Percentiles rank a stretch among this genome's conserved stretches.
These are phyloP conservation scores for Lepidium aucheri DNA, from an alignment of 345 rosid species.

Conservation along the genomic window DNA sequence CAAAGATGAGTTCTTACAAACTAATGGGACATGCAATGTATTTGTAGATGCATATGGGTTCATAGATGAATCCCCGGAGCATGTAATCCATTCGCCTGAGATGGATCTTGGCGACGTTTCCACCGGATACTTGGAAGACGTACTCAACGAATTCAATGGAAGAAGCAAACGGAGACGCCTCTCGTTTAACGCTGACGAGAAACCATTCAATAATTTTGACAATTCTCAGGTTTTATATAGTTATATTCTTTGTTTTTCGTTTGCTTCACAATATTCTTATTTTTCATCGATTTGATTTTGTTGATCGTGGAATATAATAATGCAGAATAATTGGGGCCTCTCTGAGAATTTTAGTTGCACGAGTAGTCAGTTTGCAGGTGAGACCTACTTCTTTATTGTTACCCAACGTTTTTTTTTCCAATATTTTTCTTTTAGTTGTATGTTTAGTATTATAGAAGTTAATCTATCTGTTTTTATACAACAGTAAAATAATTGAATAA, in stretches of 20 bases:
- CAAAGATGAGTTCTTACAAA: background rate
- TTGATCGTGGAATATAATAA: background rate
- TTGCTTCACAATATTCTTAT: background rate
- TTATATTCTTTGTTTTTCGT: background rate
- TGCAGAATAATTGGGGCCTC: conserved; percentile 54
- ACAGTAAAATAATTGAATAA: background rate
- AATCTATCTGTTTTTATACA: background rate
- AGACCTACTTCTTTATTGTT: conserved; percentile 14
- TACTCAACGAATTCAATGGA: conserved; percentile 53
- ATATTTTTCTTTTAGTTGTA: too few relatives aligned
- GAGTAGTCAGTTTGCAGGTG: conserved; percentile 42
- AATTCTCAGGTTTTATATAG: conserved; percentile 11
- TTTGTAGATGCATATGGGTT: conserved; percentile 27
- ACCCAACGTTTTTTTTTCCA: background rate
- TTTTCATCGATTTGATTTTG: background rate
- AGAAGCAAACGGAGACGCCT: conserved; percentile 64
- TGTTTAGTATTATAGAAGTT: background rate
- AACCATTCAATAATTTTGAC: conserved; percentile 4
- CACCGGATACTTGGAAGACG: conserved; percentile 88
- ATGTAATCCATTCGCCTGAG: conserved; percentile 28
- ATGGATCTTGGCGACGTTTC: conserved; percentile 39
- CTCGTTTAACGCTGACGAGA: conserved; percentile 18
- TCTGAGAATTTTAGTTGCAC: conserved; percentile 50
- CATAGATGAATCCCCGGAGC: conserved; percentile 36
- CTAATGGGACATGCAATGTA: conserved; percentile 7